phyloP scores from a whole-genome alignment of 2,329 filamentous ascomycete genomes.

The Cercospora sesami region DNA sequence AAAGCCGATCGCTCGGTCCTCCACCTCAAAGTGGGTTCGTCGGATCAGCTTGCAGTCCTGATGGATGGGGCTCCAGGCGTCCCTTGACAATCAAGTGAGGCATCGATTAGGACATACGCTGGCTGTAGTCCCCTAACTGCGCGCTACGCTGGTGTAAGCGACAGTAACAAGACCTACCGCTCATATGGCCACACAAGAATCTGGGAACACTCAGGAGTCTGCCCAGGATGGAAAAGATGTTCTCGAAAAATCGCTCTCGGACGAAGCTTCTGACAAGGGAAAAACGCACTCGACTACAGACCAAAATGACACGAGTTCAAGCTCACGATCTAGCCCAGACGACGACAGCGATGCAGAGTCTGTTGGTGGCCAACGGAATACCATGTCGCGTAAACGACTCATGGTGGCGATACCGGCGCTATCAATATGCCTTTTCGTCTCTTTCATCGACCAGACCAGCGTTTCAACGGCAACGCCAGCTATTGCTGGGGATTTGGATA shows the following conservation, averaged over 20 bases:
- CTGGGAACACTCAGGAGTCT: background rate
- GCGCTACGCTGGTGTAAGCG: background rate
- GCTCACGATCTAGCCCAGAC: background rate
- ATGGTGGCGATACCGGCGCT: conserved; percentile 51
- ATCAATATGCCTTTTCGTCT: conserved; percentile 15
- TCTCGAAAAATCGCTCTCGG: background rate
- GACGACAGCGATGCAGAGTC: background rate
- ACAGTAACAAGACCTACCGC: background rate
- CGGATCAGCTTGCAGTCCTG: too few relatives aligned
- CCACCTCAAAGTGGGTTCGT: background rate
- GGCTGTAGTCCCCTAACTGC: background rate
- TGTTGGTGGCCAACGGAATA: background rate
- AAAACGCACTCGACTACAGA: background rate
- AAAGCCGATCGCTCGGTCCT: background rate
- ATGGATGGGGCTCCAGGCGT: too few relatives aligned
- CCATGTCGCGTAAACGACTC: conserved; percentile 38
- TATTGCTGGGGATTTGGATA: conserved; percentile 42
- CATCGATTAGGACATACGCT: background rate
- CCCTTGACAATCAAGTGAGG: too few relatives aligned
- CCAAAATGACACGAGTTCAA: too few relatives aligned
- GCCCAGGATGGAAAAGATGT: background rate
- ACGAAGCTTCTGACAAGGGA: background rate
- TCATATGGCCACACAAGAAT: background rate
- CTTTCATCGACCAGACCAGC: conserved; percentile 58
- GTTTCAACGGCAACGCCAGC: conserved; percentile 48